Percentiles rank a stretch among this genome's conserved stretches.
These are phyloP conservation scores for Termitomyces sp. DNA, from an alignment of 768 basidiomycete species.

Conservation along the genomic window DNA sequence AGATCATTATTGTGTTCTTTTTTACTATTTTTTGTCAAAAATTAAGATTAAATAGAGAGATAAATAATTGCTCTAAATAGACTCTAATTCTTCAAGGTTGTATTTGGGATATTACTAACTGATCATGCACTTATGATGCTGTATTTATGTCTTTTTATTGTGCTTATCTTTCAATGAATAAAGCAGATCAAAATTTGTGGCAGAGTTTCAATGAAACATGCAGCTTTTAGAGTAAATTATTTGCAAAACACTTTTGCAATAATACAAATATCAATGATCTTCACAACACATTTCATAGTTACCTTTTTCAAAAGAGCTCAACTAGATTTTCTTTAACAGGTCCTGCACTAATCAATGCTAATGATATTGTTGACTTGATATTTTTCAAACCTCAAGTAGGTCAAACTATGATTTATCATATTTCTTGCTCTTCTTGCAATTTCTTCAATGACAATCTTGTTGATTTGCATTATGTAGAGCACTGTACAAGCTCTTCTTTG, in stretches of 20 bases:
- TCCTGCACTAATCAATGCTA: background rate
- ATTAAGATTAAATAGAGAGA: background rate
- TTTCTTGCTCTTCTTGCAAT: background rate
- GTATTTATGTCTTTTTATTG: background rate
- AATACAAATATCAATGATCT: background rate
- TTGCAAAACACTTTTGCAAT: background rate
- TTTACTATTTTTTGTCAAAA: background rate
- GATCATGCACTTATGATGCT: conserved; percentile 1
- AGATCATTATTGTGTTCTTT: background rate
- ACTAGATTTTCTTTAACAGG: background rate
- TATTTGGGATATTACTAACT: background rate
- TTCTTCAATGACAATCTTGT: background rate
- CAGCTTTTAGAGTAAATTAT: background rate
- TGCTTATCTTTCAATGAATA: background rate
- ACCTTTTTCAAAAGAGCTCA: background rate
- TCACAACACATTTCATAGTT: background rate
- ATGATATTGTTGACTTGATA: background rate
- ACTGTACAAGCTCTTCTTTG: background rate
- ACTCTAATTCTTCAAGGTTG: background rate
- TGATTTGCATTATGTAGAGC: background rate
- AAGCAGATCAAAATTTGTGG: background rate
- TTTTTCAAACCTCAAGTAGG: background rate
- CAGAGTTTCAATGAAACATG: background rate
- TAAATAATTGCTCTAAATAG: background rate
- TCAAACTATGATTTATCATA: background rate